A percentile compares a stretch with the other conserved stretches of the same genome.
Conservation (phyloP, 305 asterid species). For the Ajuga reptans region DNA sequence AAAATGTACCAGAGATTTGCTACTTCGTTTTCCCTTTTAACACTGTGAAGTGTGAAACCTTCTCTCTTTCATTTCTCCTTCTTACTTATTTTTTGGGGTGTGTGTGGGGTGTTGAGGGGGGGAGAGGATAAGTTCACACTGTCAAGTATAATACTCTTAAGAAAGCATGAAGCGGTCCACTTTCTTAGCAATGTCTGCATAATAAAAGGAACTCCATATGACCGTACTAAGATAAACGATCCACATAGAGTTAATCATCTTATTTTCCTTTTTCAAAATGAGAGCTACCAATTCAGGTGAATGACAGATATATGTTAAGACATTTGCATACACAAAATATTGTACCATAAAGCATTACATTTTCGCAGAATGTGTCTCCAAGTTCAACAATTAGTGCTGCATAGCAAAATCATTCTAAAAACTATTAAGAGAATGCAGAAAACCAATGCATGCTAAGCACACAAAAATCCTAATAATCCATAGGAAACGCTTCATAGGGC, state of each 20-base stretch:
- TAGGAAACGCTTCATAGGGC: background rate
- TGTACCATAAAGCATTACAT: background rate
- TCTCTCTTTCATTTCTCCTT: too few relatives aligned
- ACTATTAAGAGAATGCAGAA: background rate
- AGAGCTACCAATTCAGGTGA: background rate
- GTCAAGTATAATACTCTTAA: background rate
- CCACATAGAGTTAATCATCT: background rate
- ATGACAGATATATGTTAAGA: background rate
- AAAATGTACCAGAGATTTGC: background rate
- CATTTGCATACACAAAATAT: background rate
- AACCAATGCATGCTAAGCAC: background rate
- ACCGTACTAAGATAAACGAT: too few relatives aligned
- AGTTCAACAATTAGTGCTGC: slow-evolving; percentile 1
- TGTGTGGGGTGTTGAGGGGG: too few relatives aligned
- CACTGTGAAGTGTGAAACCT: background rate
- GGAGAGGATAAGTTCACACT: background rate
- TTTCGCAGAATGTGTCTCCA: background rate
- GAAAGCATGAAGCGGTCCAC: background rate
- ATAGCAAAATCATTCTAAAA: background rate
- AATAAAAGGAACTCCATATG: too few relatives aligned
- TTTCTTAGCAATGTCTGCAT: background rate
- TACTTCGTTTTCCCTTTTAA: background rate
- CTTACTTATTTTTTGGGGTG: too few relatives aligned
- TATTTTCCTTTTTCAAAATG: background rate
- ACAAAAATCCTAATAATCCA: background rate